Conservation (phyloP, 192 early-diverging fungal genomes). For the Podochytrium sp. region DNA sequence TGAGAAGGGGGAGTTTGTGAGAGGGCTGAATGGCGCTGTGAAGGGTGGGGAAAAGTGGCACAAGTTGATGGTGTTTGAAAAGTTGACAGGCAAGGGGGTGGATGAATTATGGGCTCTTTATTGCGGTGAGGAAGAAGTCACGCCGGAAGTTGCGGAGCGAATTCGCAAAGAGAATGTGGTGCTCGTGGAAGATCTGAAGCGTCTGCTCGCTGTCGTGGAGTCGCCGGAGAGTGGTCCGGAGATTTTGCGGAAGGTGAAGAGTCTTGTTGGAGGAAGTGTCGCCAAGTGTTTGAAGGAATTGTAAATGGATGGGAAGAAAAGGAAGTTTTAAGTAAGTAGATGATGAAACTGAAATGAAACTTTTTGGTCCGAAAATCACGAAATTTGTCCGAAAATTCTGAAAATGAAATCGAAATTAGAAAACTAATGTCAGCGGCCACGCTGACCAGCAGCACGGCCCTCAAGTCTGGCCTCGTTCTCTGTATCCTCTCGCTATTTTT, state of each 20-base stretch:
- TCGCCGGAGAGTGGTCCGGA: neutral
- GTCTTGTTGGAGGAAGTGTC: neutral
- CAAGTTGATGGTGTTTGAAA: neutral
- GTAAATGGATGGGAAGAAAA: too few relatives aligned
- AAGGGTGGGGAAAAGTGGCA: conserved; percentile 1
- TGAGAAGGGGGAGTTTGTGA: neutral
- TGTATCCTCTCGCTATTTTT: neutral
- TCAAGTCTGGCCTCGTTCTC: neutral
- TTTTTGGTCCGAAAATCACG: too few relatives aligned
- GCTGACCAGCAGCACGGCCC: neutral
- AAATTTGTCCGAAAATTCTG: too few relatives aligned
- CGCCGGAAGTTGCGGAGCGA: neutral
- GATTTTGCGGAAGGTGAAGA: neutral
- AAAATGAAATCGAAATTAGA: neutral
- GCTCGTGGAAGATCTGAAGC: neutral
- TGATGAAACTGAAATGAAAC: too few relatives aligned
- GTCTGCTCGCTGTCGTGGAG: neutral
- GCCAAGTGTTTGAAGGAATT: neutral
- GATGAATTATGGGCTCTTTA: conserved; percentile 24
- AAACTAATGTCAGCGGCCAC: neutral
- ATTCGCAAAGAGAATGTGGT: neutral
- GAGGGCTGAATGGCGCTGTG: conserved; percentile 1
- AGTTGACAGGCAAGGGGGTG: conserved; percentile 1
- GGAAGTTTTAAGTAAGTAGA: too few relatives aligned
- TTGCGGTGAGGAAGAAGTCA: neutral